Percentiles rank a stretch among this genome's conserved stretches.
Conservation (phyloP, 2,329 filamentous ascomycete genomes). For the Neurospora sp. region DNA sequence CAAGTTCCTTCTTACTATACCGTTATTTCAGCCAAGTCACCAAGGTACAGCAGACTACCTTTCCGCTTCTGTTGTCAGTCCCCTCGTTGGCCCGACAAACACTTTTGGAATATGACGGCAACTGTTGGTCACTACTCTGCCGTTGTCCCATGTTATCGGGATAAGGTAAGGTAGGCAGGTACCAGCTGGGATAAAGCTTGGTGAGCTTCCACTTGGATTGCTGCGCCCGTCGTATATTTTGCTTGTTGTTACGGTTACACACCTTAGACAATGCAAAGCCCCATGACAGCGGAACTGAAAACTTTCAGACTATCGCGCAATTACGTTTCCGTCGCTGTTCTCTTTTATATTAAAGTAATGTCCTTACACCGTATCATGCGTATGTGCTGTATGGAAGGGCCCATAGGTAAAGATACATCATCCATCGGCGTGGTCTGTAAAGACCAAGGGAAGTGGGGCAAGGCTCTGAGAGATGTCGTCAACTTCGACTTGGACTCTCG, state of each 20-base stretch:
- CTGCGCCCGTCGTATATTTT: neutral
- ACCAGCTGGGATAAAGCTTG: neutral
- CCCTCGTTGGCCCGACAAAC: neutral
- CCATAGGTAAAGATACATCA: neutral
- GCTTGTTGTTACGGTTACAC: neutral
- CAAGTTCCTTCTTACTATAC: neutral
- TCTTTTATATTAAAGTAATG: neutral
- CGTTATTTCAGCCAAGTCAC: neutral
- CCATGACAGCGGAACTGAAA: neutral
- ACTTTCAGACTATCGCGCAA: neutral
- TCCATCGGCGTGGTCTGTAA: neutral
- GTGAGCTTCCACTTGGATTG: neutral
- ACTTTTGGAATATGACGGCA: neutral
- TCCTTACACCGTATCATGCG: neutral
- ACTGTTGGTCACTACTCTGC: neutral
- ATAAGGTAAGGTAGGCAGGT: neutral
- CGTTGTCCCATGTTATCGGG: neutral
- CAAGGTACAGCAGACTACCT: neutral
- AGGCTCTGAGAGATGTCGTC: neutral
- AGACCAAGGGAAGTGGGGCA: neutral
- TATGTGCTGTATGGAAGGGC: neutral
- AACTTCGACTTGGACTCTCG: neutral
- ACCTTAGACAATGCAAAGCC: neutral
- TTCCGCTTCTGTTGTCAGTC: neutral
- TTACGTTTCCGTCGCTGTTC: neutral